Evolutionary conservation across 176 grass and related monocot genomes (phyloP).

Genomic region (Musa beccarii): DNA sequence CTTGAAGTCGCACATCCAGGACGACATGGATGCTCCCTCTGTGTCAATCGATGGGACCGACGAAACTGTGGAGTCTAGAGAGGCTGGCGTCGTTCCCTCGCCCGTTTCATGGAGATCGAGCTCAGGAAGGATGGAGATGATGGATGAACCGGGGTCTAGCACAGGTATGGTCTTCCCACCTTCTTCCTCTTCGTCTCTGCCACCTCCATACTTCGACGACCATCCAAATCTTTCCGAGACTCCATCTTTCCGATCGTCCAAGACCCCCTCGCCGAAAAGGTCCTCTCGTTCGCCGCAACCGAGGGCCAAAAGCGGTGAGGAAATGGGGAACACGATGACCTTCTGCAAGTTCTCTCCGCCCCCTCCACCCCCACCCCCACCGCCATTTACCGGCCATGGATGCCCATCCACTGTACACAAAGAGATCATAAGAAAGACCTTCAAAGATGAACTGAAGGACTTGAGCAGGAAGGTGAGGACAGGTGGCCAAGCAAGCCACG

Average conservation of each 20-base stretch:
- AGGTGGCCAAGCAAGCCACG: background rate
- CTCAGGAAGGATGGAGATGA: conserved; percentile 38
- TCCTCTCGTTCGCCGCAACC: conserved; percentile 40
- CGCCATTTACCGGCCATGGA: conserved; percentile 46
- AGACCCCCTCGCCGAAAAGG: conserved; percentile 29
- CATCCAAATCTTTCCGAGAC: background rate
- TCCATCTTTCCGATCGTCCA: conserved; percentile 12
- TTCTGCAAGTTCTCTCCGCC: conserved; percentile 34
- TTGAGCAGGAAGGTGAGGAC: conserved; percentile 38
- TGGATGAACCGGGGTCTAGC: conserved; percentile 18
- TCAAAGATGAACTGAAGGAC: conserved; percentile 80
- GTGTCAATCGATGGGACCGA: background rate
- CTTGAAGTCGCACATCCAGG: conserved; percentile 40
- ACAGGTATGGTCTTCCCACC: background rate
- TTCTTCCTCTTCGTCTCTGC: too few species aligned
- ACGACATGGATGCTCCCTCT: conserved; percentile 1
- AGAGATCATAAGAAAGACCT: conserved; percentile 41
- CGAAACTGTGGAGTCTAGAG: background rate
- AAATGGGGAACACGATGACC: conserved; percentile 36
- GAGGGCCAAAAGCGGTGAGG: conserved; percentile 40
- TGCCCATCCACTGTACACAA: conserved; percentile 31
- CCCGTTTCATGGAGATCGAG: conserved; percentile 70
- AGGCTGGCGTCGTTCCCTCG: conserved; percentile 45
- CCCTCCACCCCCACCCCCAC: conserved; percentile 60
- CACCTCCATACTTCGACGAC: background rate